Percentiles rank a stretch among this genome's conserved stretches.
phyloP scores from a whole-genome alignment of 805 yeast species.

The Pichia scutulata region DNA sequence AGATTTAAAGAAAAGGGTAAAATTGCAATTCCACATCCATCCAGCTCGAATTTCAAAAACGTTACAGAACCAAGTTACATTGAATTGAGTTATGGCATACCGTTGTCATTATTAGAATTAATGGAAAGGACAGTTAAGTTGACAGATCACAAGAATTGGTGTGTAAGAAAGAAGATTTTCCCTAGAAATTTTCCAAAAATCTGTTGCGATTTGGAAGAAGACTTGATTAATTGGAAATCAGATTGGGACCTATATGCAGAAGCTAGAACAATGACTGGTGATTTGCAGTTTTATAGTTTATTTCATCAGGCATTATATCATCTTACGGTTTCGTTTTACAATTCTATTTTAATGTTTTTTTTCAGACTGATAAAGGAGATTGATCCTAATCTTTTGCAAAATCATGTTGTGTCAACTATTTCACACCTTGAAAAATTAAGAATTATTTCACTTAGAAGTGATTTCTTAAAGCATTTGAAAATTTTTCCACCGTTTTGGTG shows the following conservation, averaged over 20 bases:
- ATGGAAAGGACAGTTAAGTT: slow-evolving; percentile 39
- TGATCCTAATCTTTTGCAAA: slow-evolving; percentile 30
- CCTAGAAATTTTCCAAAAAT: slow-evolving; percentile 50
- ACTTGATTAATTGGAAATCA: slow-evolving; percentile 38
- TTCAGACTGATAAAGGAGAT: slow-evolving; percentile 39
- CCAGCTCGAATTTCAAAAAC: slow-evolving; percentile 4
- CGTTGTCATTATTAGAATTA: slow-evolving; percentile 37
- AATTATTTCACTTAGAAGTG: slow-evolving; percentile 14
- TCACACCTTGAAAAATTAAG: slow-evolving; percentile 28
- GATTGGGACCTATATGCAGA: slow-evolving; percentile 36
- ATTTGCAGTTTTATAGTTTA: slow-evolving; percentile 26
- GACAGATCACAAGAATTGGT: slow-evolving; percentile 46
- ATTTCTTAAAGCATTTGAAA: slow-evolving; percentile 17
- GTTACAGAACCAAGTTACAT: slow-evolving; percentile 16
- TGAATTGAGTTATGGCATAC: slow-evolving; percentile 42
- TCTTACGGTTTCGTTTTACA: slow-evolving; percentile 34
- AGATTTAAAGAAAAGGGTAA: slow-evolving; percentile 1
- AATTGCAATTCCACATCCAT: slow-evolving; percentile 17
- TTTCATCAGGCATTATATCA: slow-evolving; percentile 37
- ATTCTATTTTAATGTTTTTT: slow-evolving; percentile 37
- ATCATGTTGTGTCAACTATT: slow-evolving; percentile 29
- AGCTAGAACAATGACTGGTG: slow-evolving; percentile 7
- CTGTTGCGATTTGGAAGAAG: slow-evolving; percentile 49
- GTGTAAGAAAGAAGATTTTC: slow-evolving; percentile 32
- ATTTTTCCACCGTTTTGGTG: slow-evolving; percentile 43